Base-by-base conservation (phyloP, 202 grass and related monocot genomes). In the Cymbopogon flexuosus region DNA sequence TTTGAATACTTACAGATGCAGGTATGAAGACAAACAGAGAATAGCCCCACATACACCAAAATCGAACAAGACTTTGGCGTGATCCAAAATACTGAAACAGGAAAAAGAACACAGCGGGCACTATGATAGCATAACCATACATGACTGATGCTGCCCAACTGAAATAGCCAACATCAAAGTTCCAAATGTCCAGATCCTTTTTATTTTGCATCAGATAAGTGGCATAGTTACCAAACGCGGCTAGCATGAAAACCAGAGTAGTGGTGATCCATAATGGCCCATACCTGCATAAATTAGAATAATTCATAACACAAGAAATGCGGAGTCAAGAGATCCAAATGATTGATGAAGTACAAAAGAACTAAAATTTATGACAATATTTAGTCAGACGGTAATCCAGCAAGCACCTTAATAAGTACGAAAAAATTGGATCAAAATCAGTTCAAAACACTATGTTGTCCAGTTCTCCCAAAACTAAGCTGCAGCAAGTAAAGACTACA, bases 41-140 rank as follows among this genome's bases (percentile, higher is more conserved):
- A 87, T 99, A 99, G 61, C 96, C 96, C 96, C 96, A 99, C 84
- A 95, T 81, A 73, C 96, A 99, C 96, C 92, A 99, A 75, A 99
- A 91, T 11, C 87, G 86, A 54, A 99, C 68, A 70, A 95, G 88
- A 84, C 87, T 95, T 82, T 77, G 58, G 60, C 78, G 81, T 29
- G 84, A 89, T 87, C 92, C 96, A 84, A 95, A 95, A 75, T 99
- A 99, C 77, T 87, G 88, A 77, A 99, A 86, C 77, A 95, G 78
- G 90, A 99, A 99, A 85, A 88, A 99, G 74, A 95, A 95, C 73
- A 76, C 70, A 78, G 73, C 88, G 13, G 92, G 96, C 42, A 95
- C 96, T 35, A 90, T 56, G 13, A 93, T 85, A 64, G 72, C 79
- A 76, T 99, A 99, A 73, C 96, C 92, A 64, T 95, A 93, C 90